Base-by-base conservation (phyloP, 1,284 basidiomycete species). In the Trametes hirsuta region DNA sequence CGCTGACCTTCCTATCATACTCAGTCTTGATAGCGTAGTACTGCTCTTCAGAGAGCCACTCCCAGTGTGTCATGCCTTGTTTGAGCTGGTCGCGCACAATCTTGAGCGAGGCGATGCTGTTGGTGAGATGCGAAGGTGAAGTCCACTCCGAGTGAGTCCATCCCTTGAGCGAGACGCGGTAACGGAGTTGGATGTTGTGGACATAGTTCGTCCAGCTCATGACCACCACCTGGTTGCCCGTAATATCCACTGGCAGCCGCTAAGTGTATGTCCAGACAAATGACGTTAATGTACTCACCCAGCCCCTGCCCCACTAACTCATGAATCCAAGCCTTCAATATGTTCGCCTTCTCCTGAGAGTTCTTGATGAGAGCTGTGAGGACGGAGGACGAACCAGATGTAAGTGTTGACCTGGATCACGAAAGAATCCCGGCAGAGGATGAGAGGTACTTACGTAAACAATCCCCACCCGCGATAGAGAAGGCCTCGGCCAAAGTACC, bases 161-260 rank as follows among this genome's bases (percentile, higher is more conserved):
- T 4, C 61, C 61, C 1, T 35, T 11, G 2, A 62, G 47, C 15
- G 55, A 48, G 15, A 62, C 42, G 6, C 56, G 47, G n/a, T 58
- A 51, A 3, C 37, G 10, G 2, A 58, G 35, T 12, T 58, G 37
- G 11, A 62, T 47, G 22, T 58, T 53, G 2, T 18, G 1, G 34
- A 55, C 61, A 21, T 45, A 46, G 15, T 51, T 50, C 10, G 36
- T 18, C 39, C 58, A 62, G 10, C 55, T 48, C 61, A 62, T 62
- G 2, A 39, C 15, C 2, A 42, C 52, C 2, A 47, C 47, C 18
- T 18, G 8, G 14, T 62, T 62, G 40, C 47, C 47, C 1, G 61
- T 62, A 35, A 58, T 52, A 2, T 30, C 34, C 25, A 42, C 61
- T 62, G 30, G 3, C 14, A 5, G 4, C 6, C 15, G 9, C 14